phyloP scores from a whole-genome alignment of 2,329 filamentous ascomycete species.

The Ascochyta fabae region DNA sequence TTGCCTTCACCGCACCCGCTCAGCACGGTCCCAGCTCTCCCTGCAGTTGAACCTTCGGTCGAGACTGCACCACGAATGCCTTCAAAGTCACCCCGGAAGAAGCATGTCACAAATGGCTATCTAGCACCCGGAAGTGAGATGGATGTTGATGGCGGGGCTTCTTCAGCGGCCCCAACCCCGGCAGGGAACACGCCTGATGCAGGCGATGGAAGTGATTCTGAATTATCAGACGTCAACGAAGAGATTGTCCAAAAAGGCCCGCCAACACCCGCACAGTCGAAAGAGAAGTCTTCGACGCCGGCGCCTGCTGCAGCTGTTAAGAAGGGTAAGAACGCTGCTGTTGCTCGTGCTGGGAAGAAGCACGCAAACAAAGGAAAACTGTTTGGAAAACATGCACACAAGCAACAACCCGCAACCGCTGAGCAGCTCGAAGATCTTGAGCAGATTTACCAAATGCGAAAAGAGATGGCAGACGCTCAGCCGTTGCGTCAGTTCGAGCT shows the following conservation, averaged over 20 bases:
- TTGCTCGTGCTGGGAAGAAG: constrained; percentile 43
- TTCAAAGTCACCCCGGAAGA: constrained; percentile 45
- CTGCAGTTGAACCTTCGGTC: constrained; percentile 30
- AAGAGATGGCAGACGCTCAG: constrained; percentile 36
- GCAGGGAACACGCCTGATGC: constrained; percentile 37
- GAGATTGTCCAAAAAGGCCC: constrained; percentile 46
- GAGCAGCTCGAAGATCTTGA: constrained; percentile 38
- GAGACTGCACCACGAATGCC: constrained; percentile 36
- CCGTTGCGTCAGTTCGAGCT: constrained; percentile 31
- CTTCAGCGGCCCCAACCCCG: constrained; percentile 37
- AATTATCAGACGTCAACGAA: constrained; percentile 48
- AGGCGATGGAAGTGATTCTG: constrained; percentile 42
- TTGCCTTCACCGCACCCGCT: constrained; percentile 34
- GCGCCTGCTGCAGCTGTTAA: constrained; percentile 27
- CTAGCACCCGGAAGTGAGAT: constrained; percentile 23
- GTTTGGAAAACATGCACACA: constrained; percentile 37
- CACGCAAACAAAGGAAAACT: constrained; percentile 40
- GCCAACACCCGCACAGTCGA: constrained; percentile 36
- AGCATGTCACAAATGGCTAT: constrained; percentile 30
- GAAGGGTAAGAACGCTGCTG: constrained; percentile 36
- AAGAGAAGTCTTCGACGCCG: constrained; percentile 30
- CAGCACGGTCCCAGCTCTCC: constrained; percentile 37
- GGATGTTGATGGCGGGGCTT: constrained; percentile 33
- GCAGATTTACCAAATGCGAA: constrained; percentile 32
- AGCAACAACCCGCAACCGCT: constrained; percentile 36